Base-by-base conservation (phyloP, 768 basidiomycete species). In the Piloderma croceum region DNA sequence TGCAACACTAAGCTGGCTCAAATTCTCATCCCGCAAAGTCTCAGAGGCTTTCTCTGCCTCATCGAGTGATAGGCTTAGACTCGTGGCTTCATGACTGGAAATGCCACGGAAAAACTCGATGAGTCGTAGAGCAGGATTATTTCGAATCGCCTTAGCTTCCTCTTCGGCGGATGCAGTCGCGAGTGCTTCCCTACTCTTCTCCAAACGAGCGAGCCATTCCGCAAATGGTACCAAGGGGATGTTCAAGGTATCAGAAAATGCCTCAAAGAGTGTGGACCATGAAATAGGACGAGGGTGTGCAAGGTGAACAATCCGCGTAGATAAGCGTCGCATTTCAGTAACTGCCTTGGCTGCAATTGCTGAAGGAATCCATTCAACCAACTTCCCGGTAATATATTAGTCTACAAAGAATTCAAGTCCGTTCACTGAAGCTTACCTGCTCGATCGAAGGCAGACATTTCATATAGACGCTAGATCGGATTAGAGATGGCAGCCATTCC, bases 401-500 rank as follows among this genome's bases (percentile, higher is more conserved):
- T n/a, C n/a, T n/a, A n/a, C n/a, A n/a, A n/a, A n/a, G n/a, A n/a
- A n/a, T n/a, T n/a, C n/a, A n/a, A n/a, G n/a, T n/a, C n/a, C n/a
- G n/a, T n/a, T n/a, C n/a, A n/a, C n/a, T n/a, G n/a, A n/a, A n/a
- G 43, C 37, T 7, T 29, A 57, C 62, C 56, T 54, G 49, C 31
- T 53, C 40, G 21, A 42, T 22, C 21, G 31, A 41, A 2, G 59
- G 54, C 29, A 61, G 39, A 6, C 42, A 45, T 11, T 47, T 45
- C 13, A 61, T 21, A 13, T 49, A 6, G 7, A 35, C 33, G 10
- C 52, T 35, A 18, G 49, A 46, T 34, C 46, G 48, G 4, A 68
- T 56, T 23, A 69, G 46, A 20, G 49, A 43, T 4, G 68, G 69
- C n/a, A 68, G 44, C 55, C 59, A 65, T 27, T 69, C 62, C 18